These are phyloP conservation scores for Asterella californica DNA, from an alignment of 225 moss, liverwort and hornwort genomes.

Conservation along the genomic window DNA sequence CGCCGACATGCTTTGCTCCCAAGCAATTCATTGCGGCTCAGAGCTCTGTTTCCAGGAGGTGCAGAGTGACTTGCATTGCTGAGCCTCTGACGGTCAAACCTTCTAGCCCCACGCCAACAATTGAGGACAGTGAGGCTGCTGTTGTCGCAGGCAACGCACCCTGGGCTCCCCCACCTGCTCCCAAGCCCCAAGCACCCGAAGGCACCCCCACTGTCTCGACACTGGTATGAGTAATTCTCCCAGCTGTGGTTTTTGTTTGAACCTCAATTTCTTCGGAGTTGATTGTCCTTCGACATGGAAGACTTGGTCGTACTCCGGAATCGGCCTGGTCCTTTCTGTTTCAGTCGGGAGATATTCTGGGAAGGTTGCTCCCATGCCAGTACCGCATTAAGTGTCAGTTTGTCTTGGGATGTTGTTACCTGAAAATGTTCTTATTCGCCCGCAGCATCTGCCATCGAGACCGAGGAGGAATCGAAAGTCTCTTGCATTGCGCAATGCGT, in stretches of 20 bases:
- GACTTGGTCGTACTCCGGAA: background rate
- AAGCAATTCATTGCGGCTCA: constrained; percentile 12
- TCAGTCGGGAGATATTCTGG: background rate
- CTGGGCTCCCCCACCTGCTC: constrained; percentile 59
- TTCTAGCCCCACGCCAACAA: constrained; percentile 44
- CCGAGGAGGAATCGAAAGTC: constrained; percentile 89
- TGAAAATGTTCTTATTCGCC: background rate
- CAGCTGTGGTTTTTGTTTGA: background rate
- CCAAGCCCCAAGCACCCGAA: constrained; percentile 57
- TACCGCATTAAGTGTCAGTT: background rate
- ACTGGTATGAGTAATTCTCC: constrained; percentile 46
- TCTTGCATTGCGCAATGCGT: constrained; percentile 82
- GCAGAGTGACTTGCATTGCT: constrained; percentile 63
- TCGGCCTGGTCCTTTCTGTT: background rate
- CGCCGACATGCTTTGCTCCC: constrained; percentile 26
- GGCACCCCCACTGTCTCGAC: constrained; percentile 79
- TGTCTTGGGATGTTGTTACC: background rate
- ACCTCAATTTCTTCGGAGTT: background rate
- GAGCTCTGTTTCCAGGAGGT: constrained; percentile 25
- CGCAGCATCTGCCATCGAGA: constrained; percentile 74
- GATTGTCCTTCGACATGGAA: background rate
- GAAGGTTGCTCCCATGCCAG: background rate
- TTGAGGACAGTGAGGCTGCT: constrained; percentile 83
- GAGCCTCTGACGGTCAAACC: constrained; percentile 54
- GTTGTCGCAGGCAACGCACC: constrained; percentile 88